Conservation (phyloP, 2,329 filamentous ascomycete species). For the Aspergillus sp. region DNA sequence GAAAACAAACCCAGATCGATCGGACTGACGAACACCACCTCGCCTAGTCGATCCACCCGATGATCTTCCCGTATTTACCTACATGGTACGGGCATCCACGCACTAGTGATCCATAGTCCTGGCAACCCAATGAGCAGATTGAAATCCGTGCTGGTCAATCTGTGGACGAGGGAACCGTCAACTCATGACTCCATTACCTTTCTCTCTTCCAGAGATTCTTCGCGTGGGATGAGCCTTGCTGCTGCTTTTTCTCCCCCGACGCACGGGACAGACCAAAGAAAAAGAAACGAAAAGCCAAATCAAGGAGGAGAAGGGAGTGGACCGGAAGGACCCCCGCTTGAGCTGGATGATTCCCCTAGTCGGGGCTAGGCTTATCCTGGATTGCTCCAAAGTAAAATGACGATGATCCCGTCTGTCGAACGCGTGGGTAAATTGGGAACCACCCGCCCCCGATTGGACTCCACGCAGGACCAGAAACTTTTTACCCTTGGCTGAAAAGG, state of each 20-base stretch:
- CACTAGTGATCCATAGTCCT: neutral
- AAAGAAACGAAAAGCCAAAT: neutral
- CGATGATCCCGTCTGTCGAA: slow-evolving; percentile 15
- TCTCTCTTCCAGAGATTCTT: neutral
- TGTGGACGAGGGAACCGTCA: too few species aligned
- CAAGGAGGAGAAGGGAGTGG: neutral
- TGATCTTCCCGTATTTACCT: neutral
- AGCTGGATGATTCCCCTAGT: neutral
- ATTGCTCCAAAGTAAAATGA: slow-evolving; percentile 13
- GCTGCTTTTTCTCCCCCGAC: neutral
- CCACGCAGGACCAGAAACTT: slow-evolving; percentile 4
- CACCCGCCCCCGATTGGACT: slow-evolving; percentile 10
- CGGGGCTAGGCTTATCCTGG: neutral
- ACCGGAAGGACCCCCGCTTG: neutral
- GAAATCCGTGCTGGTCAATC: too few species aligned
- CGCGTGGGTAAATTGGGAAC: slow-evolving; percentile 17
- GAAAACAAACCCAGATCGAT: neutral
- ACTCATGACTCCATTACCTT: neutral
- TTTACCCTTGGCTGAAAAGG: neutral
- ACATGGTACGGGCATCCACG: neutral
- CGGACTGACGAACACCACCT: neutral
- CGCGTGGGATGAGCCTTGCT: neutral
- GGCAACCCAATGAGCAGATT: neutral
- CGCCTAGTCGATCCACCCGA: neutral
- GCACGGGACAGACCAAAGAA: neutral